Evolutionary conservation across 225 moss, liverwort and hornwort species (phyloP), one percentile per base, ranked within the genome.

Genomic region (Sphagnum tenellum): DNA sequence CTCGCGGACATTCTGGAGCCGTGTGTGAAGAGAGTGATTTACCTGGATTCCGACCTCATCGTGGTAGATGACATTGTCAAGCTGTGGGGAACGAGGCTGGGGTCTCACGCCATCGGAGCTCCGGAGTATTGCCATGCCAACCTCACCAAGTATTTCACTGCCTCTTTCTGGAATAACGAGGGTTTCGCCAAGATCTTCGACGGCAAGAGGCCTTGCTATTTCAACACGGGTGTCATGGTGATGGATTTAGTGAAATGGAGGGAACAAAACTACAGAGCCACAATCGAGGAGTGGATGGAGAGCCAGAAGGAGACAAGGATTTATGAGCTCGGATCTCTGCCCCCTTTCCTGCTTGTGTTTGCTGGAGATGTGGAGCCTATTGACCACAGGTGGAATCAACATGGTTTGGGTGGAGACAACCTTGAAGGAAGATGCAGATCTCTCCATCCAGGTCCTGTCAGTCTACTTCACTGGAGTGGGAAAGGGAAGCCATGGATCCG

Each of bases 401-500:
- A 93, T 59, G 92, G 92, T 9, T 78, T 93, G 3, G 92, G 92
- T 14, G 92, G 92, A 54, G 92, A 93, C 66, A 92, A 92, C 73
- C 62, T 82, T 47, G 80, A 89, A 69, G 92, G 92, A 9, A 70
- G 78, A 68, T 93, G 92, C 69, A 80, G 89, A 49, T 73, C 85
- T 13, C 69, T 93, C 63, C 89, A 93, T 62, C 92, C 92, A 13
- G 92, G 92, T 4, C 89, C 92, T 12, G 92, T 89, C 46, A 93
- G 92, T 69, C 79, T 93, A 72, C 75, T 93, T 79, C 92, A 93
- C 62, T 93, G 92, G 92, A 93, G 92, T 69, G 92, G 92, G 62
- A 89, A 93, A 70, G 89, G 92, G 55, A 93, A 93, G 29, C 29
- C 29, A 29, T 29, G 29, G 29, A 29, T 29, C 29, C 29, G 29